Percentiles rank a stretch among this genome's conserved stretches.
phyloP scores from a whole-genome alignment of 1,284 basidiomycete species.

The Ceratobasidium sp. region DNA sequence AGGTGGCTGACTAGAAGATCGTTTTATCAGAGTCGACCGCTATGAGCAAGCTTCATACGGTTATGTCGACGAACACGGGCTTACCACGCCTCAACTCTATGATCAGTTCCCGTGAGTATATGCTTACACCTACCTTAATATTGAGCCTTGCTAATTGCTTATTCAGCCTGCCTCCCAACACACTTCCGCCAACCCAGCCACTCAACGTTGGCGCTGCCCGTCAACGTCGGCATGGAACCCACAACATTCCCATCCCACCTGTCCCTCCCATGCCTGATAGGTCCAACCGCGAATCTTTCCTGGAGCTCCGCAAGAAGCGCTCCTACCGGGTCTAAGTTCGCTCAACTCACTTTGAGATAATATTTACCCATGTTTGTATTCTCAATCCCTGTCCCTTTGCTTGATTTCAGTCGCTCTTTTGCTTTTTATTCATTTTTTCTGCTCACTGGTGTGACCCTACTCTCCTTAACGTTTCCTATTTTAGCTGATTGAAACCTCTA shows the following conservation, averaged over 20 bases:
- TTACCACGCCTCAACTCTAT: constrained; percentile 1
- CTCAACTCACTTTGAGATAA: background rate
- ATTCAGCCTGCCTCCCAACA: background rate
- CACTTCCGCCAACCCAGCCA: background rate
- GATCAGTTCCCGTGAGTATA: constrained; percentile 17
- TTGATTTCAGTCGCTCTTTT: background rate
- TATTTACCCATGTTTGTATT: background rate
- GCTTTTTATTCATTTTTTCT: background rate
- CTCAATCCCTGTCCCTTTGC: background rate
- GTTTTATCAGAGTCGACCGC: background rate
- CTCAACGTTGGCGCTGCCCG: background rate
- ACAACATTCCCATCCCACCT: constrained; percentile 3
- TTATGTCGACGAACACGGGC: background rate
- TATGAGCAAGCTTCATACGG: constrained; percentile 11
- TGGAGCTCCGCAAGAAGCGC: constrained; percentile 22
- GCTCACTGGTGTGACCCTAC: too few species aligned
- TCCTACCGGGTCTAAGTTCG: constrained; percentile 12
- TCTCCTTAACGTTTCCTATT: background rate
- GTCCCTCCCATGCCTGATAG: background rate
- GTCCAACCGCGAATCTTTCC: constrained; percentile 30
- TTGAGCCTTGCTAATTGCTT: too few species aligned
- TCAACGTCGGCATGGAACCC: background rate
- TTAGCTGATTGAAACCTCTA: background rate
- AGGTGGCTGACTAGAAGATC: background rate
- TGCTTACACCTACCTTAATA: too few species aligned